Evolutionary conservation across 495 filamentous ascomycete genomes (phyloP), one percentile per base, ranked within the genome.

Genomic region (Tuber calosporum): DNA sequence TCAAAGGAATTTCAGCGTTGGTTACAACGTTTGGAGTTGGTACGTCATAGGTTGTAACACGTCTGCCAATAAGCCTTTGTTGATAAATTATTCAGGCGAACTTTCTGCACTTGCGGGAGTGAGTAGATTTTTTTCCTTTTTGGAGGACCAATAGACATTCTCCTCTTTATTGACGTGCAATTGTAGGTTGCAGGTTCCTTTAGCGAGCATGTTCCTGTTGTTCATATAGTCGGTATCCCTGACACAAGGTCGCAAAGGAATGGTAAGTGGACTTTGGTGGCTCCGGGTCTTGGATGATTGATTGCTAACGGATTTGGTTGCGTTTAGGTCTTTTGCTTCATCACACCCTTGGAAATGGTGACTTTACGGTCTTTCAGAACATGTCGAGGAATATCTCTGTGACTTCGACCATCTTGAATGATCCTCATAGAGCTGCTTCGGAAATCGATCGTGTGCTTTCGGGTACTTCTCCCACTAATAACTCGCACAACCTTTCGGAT

Each of bases 311-410:
- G 22, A 9, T 53, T n/a, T 8, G 22, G n/a, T 30, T 62, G 17
- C 26, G 30, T 43, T n/a, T 34, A 73, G 70, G 69, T 26, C 80
- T 89, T 81, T 84, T 96, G n/a, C 85, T 98, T 19, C 94, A 98
- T 81, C 94, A 98, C 83, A 96, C 94, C 1, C 89, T 98, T 20
- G 94, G 93, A 42, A 95, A 97, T 80, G 94, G 94, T 40, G 90
- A 95, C 81, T 95, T 91, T 82, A 88, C 91, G 72, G 92, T 91
- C n/a, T 97, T 95, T 80, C 84, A 87, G 75, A 86, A 89, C 74
- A 97, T 97, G 90, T 90, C 85, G 80, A 83, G 84, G 20, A 83
- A 87, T 36, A 89, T 97, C 75, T 90, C 92, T 8, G 91, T 89
- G 81, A 87, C 88, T 41, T 84, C 89, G 42, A 89, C 89, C 15